phyloP scores from a whole-genome alignment of 176 grass and related monocot genomes.

The Luzula sylvatica region DNA sequence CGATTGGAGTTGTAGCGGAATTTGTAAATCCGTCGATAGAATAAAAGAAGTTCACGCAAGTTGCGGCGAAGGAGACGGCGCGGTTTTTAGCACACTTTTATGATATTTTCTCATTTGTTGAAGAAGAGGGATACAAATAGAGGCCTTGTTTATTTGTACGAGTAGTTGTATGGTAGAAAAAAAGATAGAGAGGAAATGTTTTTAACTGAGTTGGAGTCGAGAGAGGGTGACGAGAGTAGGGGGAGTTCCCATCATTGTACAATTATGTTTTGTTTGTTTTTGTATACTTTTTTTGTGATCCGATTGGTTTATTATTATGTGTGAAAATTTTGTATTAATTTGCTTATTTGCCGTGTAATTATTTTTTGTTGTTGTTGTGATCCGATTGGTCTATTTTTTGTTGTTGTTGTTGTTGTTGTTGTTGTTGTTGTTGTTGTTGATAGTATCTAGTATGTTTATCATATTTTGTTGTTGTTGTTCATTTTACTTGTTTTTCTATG shows the following conservation, averaged over 20 bases:
- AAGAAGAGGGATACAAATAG: neutral
- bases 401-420: no score
- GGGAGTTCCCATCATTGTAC: slow-evolving; percentile 3
- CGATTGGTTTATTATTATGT: slow-evolving; percentile 22
- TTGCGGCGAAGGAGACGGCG: slow-evolving; percentile 77
- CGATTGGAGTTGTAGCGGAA: slow-evolving; percentile 87
- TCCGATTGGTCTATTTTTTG: no score
- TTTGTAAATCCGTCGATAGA: slow-evolving; percentile 84
- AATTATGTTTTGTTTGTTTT: slow-evolving; percentile 23
- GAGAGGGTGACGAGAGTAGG: neutral
- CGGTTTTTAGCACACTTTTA: slow-evolving; percentile 61
- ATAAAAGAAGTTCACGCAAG: slow-evolving; percentile 59
- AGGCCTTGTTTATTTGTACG: neutral
- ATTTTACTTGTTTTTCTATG: no score
- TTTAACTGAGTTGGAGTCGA: neutral
- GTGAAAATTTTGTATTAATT: slow-evolving; percentile 21
- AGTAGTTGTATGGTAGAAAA: neutral
- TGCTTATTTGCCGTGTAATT: no score
- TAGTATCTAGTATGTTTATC: no score
- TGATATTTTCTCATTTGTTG: slow-evolving; percentile 19
- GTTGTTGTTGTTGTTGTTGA: no score
- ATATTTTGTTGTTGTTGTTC: no score
- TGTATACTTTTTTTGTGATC: slow-evolving; percentile 1
- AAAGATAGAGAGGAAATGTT: neutral
- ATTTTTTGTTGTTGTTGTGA: no score